Conservation (phyloP, 495 filamentous ascomycete genomes). For the Lentithecium fluviatile region DNA sequence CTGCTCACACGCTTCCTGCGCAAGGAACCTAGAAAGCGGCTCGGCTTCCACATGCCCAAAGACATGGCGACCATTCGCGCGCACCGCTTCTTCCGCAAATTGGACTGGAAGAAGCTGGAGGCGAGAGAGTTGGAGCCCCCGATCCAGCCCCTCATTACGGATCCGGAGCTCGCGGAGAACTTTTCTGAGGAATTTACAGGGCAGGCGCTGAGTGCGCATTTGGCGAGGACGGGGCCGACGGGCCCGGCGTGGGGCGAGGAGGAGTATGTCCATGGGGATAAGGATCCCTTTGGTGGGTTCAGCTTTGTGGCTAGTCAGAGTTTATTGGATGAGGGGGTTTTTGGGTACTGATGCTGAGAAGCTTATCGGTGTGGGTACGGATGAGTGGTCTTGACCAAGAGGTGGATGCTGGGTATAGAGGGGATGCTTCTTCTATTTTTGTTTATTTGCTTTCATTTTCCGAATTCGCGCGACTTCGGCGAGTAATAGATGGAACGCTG, state of each 20-base stretch:
- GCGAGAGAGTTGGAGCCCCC: conserved; percentile 77
- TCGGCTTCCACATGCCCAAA: conserved; percentile 84
- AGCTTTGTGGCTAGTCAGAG: conserved; percentile 91
- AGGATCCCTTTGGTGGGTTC: conserved; percentile 89
- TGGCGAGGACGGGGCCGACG: conserved; percentile 53
- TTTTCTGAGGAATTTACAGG: conserved; percentile 86
- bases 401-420: too few species aligned
- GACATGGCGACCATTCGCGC: conserved; percentile 83
- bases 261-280: conserved; percentile 39
- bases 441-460: too few species aligned
- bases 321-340: conserved; percentile 56
- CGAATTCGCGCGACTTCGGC: too few species aligned
- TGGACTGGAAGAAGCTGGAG: conserved; percentile 85
- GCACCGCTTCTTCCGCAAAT: conserved; percentile 94
- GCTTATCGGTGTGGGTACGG: too few species aligned
- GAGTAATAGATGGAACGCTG: too few species aligned
- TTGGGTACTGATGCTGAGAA: conserved; percentile 18
- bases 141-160: conserved; percentile 87
- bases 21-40: conserved; percentile 84
- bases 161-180: conserved; percentile 94
- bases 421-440: too few species aligned
- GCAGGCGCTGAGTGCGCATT: conserved; percentile 71
- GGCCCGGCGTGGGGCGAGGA: conserved; percentile 35
- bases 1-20: conserved; percentile 81
- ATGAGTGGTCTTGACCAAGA: too few species aligned